Percentiles rank a stretch among this genome's conserved stretches.
Conservation (phyloP, 352 stramenopile species). For the Elongisporangium undulatum region DNA sequence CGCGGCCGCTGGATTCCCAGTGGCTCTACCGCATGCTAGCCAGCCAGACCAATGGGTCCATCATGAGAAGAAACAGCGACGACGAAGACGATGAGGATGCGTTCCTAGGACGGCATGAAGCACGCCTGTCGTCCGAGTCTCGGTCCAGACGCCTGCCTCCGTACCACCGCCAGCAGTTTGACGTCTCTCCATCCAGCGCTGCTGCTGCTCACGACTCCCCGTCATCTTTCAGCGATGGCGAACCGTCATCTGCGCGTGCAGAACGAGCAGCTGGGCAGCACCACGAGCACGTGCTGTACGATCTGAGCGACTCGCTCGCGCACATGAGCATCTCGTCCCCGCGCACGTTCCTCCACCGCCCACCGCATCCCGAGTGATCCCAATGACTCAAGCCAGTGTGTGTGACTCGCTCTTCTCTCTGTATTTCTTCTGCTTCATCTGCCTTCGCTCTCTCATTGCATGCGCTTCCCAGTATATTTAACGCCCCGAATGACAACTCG, state of each 20-base stretch:
- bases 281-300: constrained; percentile 19
- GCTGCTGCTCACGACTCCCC: constrained; percentile 9
- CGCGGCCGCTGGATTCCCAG: neutral
- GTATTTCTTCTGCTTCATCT: neutral
- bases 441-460: neutral
- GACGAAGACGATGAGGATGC: constrained; percentile 8
- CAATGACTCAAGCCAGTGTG: neutral
- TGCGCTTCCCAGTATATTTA: neutral
- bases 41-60: neutral
- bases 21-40: neutral
- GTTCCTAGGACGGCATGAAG: constrained; percentile 6
- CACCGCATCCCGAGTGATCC: neutral
- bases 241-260: constrained; percentile 2
- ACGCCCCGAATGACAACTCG: neutral
- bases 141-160: neutral
- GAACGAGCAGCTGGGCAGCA: constrained; percentile 8
- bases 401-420: neutral
- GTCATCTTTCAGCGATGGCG: constrained; percentile 17
- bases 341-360: neutral
- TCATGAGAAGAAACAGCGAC: neutral
- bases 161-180: neutral
- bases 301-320: constrained; percentile 23
- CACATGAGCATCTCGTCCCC: constrained; percentile 3
- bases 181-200: constrained; percentile 16
- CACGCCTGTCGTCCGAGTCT: neutral